These are phyloP conservation scores for Saksenaea vasiformis DNA, from an alignment of 371 early-diverging fungal species.

Conservation along the genomic window DNA sequence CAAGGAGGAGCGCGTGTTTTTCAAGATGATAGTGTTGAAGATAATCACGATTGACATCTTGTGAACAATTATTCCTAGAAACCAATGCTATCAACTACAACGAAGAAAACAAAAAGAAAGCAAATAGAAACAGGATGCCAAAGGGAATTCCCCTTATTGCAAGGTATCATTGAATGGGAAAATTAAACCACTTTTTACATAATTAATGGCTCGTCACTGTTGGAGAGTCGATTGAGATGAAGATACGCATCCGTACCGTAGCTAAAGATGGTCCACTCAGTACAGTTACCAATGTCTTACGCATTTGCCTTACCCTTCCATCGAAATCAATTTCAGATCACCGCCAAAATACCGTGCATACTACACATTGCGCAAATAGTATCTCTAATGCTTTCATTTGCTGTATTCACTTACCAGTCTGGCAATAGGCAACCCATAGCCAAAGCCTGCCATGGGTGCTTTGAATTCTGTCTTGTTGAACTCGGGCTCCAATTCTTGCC, in stretches of 20 bases:
- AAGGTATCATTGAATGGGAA: not conserved
- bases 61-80: not conserved
- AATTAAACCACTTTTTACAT: slow-evolving; percentile 19
- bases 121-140: not conserved
- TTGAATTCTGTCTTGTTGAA: slow-evolving; percentile 87
- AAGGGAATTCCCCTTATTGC: not conserved
- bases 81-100: not conserved
- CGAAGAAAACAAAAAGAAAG: too few species aligned
- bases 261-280: slow-evolving; percentile 24
- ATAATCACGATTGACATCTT: not conserved
- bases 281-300: not conserved
- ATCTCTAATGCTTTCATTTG: not conserved
- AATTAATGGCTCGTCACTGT: slow-evolving; percentile 88
- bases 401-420: slow-evolving; percentile 57
- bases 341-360: slow-evolving; percentile 97
- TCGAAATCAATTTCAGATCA: slow-evolving; percentile 89
- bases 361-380: slow-evolving; percentile 21
- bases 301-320: slow-evolving; percentile 85
- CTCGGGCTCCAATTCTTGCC: slow-evolving; percentile 84
- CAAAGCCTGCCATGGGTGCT: slow-evolving; percentile 98
- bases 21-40: not conserved
- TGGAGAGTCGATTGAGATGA: slow-evolving; percentile 88
- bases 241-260: slow-evolving; percentile 96
- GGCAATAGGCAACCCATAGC: slow-evolving; percentile 93
- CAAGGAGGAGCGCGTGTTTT: not conserved